phyloP scores from a whole-genome alignment of 768 basidiomycete genomes.

The Suillus decipiens region DNA sequence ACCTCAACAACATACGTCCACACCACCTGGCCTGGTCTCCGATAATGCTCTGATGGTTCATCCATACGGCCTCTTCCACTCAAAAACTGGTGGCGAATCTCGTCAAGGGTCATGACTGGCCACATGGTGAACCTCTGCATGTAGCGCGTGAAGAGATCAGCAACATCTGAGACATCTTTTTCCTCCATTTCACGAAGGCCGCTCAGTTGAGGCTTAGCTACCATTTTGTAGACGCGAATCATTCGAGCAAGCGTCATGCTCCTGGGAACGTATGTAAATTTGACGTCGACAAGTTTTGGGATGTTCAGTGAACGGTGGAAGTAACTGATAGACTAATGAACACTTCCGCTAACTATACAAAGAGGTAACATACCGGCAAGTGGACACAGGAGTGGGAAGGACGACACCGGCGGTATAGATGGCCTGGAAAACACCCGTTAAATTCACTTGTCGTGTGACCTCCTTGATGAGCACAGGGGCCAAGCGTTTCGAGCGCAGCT shows the following conservation, averaged over 20 bases:
- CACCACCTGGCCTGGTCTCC: constrained; percentile 81
- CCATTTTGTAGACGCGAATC: constrained; percentile 73
- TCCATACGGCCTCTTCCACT: constrained; percentile 71
- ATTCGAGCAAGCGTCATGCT: constrained; percentile 91
- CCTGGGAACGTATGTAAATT: constrained; percentile 86
- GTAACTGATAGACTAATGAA: constrained; percentile 54
- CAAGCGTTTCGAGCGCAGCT: constrained; percentile 90
- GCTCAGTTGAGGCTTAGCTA: constrained; percentile 47
- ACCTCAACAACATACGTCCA: constrained; percentile 98
- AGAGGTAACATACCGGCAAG: constrained; percentile 59
- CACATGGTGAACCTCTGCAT: constrained; percentile 86
- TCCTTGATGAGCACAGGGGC: constrained; percentile 98
- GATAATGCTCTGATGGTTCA: constrained; percentile 31
- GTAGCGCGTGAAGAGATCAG: constrained; percentile 71
- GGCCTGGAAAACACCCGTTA: constrained; percentile 92
- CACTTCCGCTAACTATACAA: background rate
- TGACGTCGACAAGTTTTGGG: constrained; percentile 86
- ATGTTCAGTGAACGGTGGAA: constrained; percentile 91
- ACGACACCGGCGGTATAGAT: constrained; percentile 95
- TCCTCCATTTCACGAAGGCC: constrained; percentile 91
- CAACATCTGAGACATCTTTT: constrained; percentile 69
- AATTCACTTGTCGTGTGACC: constrained; percentile 88
- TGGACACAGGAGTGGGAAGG: constrained; percentile 89
- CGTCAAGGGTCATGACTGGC: constrained; percentile 73
- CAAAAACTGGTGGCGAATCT: constrained; percentile 84